Conservation (phyloP, 1,139 yeast genomes). For the Scheffersomyces quercinus region DNA sequence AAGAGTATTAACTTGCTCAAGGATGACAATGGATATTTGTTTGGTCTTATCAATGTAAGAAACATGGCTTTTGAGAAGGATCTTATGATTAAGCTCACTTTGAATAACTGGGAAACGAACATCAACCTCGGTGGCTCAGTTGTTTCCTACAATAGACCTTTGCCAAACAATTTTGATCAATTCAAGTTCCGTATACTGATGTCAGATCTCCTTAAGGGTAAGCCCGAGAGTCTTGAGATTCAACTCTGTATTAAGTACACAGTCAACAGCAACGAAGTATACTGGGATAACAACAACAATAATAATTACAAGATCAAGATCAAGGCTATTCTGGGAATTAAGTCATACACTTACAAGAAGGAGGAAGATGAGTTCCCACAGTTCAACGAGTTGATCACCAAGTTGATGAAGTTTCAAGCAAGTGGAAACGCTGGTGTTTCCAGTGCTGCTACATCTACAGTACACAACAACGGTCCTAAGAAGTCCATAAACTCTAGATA, state of each 20-base stretch:
- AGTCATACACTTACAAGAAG: constrained; percentile 14
- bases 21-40: constrained; percentile 7
- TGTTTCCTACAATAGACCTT: constrained; percentile 24
- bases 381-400: constrained; percentile 27
- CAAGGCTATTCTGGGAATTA: constrained; percentile 16
- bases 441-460: constrained; percentile 6
- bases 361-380: constrained; percentile 18
- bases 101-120: constrained; percentile 39
- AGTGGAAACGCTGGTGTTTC: constrained; percentile 4
- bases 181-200: constrained; percentile 39
- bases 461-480: constrained; percentile 1
- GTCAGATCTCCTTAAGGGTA: constrained; percentile 18
- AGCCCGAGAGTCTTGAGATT: constrained; percentile 10
- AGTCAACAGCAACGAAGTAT: constrained; percentile 13
- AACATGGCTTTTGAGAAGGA: constrained; percentile 43
- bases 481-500: constrained; percentile 13
- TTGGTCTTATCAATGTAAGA: constrained; percentile 36
- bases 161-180: constrained; percentile 32
- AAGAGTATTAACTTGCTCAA: constrained; percentile 7
- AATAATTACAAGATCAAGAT: constrained; percentile 30
- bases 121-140: constrained; percentile 25
- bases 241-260: constrained; percentile 22
- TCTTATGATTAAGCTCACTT: constrained; percentile 36
- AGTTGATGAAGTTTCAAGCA: constrained; percentile 13
- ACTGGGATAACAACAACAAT: constrained; percentile 24